Base-by-base conservation (phyloP, 768 basidiomycete genomes). In the Candolleomyces eurysporus region DNA sequence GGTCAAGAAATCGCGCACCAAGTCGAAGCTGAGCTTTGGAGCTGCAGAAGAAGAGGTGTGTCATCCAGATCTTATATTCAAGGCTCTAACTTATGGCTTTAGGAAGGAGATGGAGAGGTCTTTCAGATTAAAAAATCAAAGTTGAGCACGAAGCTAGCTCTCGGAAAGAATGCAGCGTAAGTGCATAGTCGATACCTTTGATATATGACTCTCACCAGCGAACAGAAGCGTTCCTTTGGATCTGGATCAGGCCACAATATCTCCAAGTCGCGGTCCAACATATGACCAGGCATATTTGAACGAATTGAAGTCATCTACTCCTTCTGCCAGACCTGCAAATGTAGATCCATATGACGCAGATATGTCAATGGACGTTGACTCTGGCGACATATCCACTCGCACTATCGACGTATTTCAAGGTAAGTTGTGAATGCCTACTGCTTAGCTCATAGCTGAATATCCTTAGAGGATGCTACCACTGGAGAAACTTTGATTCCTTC, bases 121-220 rank as follows among this genome's bases (percentile, higher is more conserved):
- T 93, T 94, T 70, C 80, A 90, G 76, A 76, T 94, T 17, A 94
- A 92, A 71, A 94, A 92, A 74, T 92, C 90, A 2, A 88, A 72
- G 57, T 76, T 94, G 48, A 93, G 91, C 67, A 77, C 78, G 63
- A 90, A 89, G 65, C 68, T 91, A 63, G 68, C 83, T 2, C 72
- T 89, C 46, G 83, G 84, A 14, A 81, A 77, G 51, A 82, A 82
- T 71, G 78, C 86, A 56, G 76, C 83, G 84, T 86, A 59, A 58
- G 74, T 73, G 55, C 61, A 64, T 32, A 17, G 36, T 30, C 11
- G 14, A n/a, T 43, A 51, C 46, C 31, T 53, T 43, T 42, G 40
- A 62, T 39, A 16, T 58, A 48, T 42, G 19, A 50, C 66, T 26
- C 69, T 57, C 39, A 58, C 45, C 50, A 55, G 36, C 51, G 32